Evolutionary conservation across 2,329 filamentous ascomycete genomes (phyloP), one percentile per base, ranked within the genome.

Genomic region (Curvularia eragrostidis): DNA sequence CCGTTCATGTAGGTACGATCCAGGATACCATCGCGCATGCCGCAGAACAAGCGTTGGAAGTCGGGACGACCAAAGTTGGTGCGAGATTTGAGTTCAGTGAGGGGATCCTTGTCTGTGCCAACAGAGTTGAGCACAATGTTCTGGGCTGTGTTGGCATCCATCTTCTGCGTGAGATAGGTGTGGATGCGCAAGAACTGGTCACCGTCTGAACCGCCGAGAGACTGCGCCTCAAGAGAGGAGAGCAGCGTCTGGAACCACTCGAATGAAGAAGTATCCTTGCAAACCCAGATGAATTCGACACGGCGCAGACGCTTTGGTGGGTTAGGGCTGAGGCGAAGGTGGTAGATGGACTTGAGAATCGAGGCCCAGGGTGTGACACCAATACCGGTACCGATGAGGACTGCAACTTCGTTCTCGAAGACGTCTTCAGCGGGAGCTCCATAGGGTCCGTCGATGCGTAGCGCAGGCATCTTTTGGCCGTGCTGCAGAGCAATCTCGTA

Each of bases 201-300:
- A 65, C 87, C 87, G 55, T 88, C 89, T 1, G 70, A 59, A 6
- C 74, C 76, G 69, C 88, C 85, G 58, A 86, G 84, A 48, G 90
- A 93, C 75, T 99, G 95, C 34, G 88, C 84, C 78, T 99, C 95
- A 21, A 99, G 89, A 0, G 91, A 96, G 0, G 91, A 91, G 15
- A 99, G 85, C 0, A 99, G 87, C 1, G 91, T 93, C 76, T 99
- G 95, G 83, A 99, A 98, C 95, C 95, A 99, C 80, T 98, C 95
- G 72, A 99, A 99, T 0, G 93, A 97, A 32, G 87, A 90, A 0
- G 93, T 97, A 73, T 97, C 93, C 77, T 91, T 95, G 85, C 94
- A 97, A 50, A 98, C 89, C 95, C 95, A 99, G 81, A 99, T 96
- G 79, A 99, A 99, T 77, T 99, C 95, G 30, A 99, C 94, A 76